Base-by-base conservation (phyloP, 495 filamentous ascomycete species). In the Glutinoglossum americanum region DNA sequence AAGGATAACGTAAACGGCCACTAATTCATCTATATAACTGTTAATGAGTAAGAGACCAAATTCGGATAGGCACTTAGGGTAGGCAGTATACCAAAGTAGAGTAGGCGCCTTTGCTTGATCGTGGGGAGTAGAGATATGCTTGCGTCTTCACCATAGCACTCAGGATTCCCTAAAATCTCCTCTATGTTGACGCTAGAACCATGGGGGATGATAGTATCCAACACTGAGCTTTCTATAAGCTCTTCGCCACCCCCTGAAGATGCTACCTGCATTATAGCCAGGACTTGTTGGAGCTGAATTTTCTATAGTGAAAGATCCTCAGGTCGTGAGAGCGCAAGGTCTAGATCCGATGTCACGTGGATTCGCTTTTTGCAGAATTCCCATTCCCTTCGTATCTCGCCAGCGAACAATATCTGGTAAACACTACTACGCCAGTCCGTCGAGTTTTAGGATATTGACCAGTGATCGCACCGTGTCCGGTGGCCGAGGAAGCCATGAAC, bases 201-300 rank as follows among this genome's bases (percentile, higher is more conserved):
- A 59, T 82, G 72, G 26, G 89, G 89, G 32, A 94, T 76, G 57
- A 95, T 73, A 39, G 89, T 87, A 57, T 83, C 81, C 27, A 96
- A 72, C 48, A 83, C 76, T 17, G 86, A 83, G 69, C 78, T 72
- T 59, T 87, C 78, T 57, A 83, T 72, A 63, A 90, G 81, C 60
- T 84, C 41, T 21, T 23, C 41, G 21, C n/a, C 41, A 45, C 2
- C 19, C n/a, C n/a, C 41, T 10, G n/a, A 23, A 45, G 17, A 10
- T 1, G 41, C 41, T 7, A n/a, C n/a, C 41, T 45, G 17, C 41
- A 45, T 45, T 23, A 10, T 45, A 10, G 19, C 5, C 41, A 19
- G 41, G 4, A 21, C 21, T 21, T 23, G 3, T 45, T 13, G 41
- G n/a, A 45, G 41, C 37, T 41, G 41, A 45, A 10, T 39, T 39